Percentiles rank a stretch among this genome's conserved stretches.
phyloP scores from a whole-genome alignment of 1,139 yeast genomes.

The Candida gigantensis region DNA sequence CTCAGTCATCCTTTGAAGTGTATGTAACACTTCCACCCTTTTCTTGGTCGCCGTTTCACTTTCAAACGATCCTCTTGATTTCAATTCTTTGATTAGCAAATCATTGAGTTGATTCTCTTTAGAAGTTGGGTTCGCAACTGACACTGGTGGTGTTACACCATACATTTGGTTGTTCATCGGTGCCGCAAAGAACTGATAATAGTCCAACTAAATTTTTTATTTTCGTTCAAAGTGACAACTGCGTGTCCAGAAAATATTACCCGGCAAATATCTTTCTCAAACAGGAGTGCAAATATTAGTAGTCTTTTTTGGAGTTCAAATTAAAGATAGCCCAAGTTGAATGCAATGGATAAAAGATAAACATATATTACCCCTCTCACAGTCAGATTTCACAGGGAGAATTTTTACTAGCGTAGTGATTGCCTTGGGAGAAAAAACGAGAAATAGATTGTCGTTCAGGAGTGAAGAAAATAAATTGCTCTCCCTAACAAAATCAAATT shows the following conservation, averaged over 20 bases:
- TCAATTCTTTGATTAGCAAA: conserved; percentile 71
- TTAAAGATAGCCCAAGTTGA: too few species aligned
- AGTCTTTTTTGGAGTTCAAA: too few species aligned
- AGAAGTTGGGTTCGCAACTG: conserved; percentile 79
- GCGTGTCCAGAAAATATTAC: too few species aligned
- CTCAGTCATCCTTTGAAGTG: conserved; percentile 69
- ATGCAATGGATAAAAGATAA: too few species aligned
- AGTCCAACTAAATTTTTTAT: not conserved
- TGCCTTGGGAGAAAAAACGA: too few species aligned
- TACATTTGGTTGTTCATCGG: conserved; percentile 33
- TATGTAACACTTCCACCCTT: conserved; percentile 70
- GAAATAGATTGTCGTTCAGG: too few species aligned
- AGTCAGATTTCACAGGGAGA: too few species aligned
- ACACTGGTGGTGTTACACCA: conserved; percentile 92
- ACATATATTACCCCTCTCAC: too few species aligned
- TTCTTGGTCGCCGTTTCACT: conserved; percentile 76
- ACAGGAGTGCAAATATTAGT: too few species aligned
- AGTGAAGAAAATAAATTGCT: not conserved
- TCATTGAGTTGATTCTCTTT: conserved; percentile 78
- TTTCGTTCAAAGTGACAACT: not conserved
- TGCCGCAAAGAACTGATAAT: not conserved
- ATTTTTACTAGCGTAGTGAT: not conserved
- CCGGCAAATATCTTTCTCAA: too few species aligned
- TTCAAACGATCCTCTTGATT: conserved; percentile 87
- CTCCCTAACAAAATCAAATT: not conserved